phyloP scores from a whole-genome alignment of 169 alveolate species.

The Eimeria mitis region DNA sequence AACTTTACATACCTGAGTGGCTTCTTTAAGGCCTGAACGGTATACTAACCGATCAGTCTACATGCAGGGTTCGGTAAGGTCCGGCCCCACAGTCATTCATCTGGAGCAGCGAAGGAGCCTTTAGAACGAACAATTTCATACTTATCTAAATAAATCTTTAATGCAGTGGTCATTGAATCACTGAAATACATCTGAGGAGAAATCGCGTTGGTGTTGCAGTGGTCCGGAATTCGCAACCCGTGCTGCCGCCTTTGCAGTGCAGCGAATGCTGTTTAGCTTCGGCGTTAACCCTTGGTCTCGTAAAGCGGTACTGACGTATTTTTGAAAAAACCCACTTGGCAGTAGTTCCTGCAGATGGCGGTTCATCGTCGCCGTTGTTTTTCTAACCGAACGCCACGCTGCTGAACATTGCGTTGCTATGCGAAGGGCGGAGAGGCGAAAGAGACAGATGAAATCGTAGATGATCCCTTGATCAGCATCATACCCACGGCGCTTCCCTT shows the following conservation, averaged over 20 bases:
- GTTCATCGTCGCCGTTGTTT: neutral
- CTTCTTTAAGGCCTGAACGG: neutral
- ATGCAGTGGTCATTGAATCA: neutral
- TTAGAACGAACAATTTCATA: neutral
- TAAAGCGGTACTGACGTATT: neutral
- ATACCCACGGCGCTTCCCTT: neutral
- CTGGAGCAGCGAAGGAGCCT: neutral
- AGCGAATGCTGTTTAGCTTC: neutral
- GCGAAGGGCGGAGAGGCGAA: neutral
- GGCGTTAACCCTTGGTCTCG: neutral
- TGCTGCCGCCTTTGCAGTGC: neutral
- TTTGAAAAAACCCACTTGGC: neutral
- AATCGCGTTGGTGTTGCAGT: neutral
- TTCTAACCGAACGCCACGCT: neutral
- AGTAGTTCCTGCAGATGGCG: neutral
- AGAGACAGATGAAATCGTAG: neutral
- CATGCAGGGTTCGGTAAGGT: slow-evolving; percentile 5
- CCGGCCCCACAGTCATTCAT: slow-evolving; percentile 27
- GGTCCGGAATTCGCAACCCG: neutral
- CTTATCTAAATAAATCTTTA: neutral
- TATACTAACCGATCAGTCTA: neutral
- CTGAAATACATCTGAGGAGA: neutral
- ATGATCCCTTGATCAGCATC: neutral
- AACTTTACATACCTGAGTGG: neutral
- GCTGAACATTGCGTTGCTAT: neutral